Base-by-base conservation (phyloP, 257 asterid species). In the Datura wrightii region DNA sequence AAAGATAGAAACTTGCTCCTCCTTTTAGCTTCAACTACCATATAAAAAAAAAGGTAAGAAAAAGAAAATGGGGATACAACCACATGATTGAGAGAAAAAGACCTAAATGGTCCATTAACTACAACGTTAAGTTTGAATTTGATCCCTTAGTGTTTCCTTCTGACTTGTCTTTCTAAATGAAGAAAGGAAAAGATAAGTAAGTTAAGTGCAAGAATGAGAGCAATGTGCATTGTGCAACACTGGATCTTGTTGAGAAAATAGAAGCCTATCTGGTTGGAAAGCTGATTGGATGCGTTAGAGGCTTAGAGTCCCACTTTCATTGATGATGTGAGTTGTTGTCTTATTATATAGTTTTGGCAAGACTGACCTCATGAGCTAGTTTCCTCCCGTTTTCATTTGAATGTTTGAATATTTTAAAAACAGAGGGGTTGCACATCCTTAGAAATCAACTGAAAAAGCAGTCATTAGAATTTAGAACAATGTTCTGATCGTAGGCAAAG, bases 161-260 rank as follows among this genome's bases (percentile, higher is more conserved):
- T 72, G 42, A 48, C 60, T 0, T 74, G 19, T 74, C 59, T 74
- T 48, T 74, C 36, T 53, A 46, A 72, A 46, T 31, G 2, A 6
- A 74, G 59, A 71, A 71, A 72, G 80, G n/a, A 72, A 44, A 44
- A 72, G 80, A 72, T 74, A 44, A n/a, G 58, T 1, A 72, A 42
- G 19, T 44, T 48, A 24, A 74, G 11, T 74, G 19, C 13, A 74
- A 48, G 59, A 74, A 31, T 2, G 60, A 74, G 60, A 34, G 41
- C 24, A 74, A 24, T 39, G 42, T 39, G 42, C 42, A 39, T 24
- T 72, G 42, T 72, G 7, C 2, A 6, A 50, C 2, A 42, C 39
- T 48, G 59, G 80, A 31, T 72, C 80, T 7, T 46, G 37, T 72
- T 72, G 59, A 72, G 42, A 19, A 72, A 10, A 72, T 41, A 3